Percentiles rank a stretch among this genome's conserved stretches.
phyloP scores from a whole-genome alignment of 1,284 basidiomycete genomes.

The Ganoderma multipileum region DNA sequence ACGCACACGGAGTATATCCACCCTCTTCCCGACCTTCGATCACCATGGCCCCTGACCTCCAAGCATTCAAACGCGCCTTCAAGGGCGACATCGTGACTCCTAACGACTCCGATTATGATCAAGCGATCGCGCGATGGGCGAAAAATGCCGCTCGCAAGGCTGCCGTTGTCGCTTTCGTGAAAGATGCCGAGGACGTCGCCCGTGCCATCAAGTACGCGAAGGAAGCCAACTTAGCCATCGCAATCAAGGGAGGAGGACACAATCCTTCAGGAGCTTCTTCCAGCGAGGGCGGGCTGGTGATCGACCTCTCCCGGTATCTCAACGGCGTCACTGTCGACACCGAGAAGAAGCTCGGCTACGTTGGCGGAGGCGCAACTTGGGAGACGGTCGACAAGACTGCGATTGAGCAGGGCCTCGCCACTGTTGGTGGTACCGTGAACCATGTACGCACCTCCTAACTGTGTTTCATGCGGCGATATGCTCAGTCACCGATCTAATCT shows the following conservation, averaged over 20 bases:
- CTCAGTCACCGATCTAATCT: not conserved
- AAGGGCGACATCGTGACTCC: conserved; percentile 37
- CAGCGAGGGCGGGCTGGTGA: conserved; percentile 45
- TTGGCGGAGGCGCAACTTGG: conserved; percentile 46
- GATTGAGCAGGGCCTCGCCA: conserved; percentile 42
- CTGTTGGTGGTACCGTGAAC: conserved; percentile 40
- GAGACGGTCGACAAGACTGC: conserved; percentile 43
- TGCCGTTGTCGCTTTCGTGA: conserved; percentile 42
- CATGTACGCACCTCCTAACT: conserved; percentile 32
- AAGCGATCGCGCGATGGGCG: conserved; percentile 40
- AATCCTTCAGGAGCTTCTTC: conserved; percentile 43
- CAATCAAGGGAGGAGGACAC: conserved; percentile 48
- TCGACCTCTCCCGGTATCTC: conserved; percentile 46
- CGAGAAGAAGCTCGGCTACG: conserved; percentile 37
- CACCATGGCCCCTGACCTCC: conserved; percentile 25
- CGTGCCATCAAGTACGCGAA: conserved; percentile 42
- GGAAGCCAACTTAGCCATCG: conserved; percentile 37
- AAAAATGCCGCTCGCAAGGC: conserved; percentile 37
- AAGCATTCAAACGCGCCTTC: conserved; percentile 31
- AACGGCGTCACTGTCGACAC: conserved; percentile 40
- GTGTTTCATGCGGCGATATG: not conserved
- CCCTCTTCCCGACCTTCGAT: not conserved
- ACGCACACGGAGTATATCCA: not conserved
- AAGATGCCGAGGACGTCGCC: conserved; percentile 40
- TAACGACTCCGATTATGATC: conserved; percentile 32